Evolutionary conservation across 2,329 filamentous ascomycete genomes (phyloP).

Genomic region (Teratosphaeria viscida): DNA sequence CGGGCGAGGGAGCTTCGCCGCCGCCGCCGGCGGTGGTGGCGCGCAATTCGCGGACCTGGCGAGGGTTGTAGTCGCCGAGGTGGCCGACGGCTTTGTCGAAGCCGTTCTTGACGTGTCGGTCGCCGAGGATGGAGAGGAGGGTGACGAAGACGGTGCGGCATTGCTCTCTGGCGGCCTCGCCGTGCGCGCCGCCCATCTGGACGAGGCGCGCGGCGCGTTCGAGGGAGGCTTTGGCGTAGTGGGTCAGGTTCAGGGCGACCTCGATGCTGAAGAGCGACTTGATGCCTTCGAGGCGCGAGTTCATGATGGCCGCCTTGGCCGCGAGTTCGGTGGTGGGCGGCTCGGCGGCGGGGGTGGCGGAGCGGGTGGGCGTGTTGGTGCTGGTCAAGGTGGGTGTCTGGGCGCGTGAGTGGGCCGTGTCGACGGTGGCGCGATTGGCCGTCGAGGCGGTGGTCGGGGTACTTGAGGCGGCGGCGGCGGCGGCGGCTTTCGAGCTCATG

Average conservation of each 20-base stretch:
- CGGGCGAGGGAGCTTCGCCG: background rate
- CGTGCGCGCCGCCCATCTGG: conserved; percentile 60
- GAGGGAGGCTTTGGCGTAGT: conserved; percentile 76
- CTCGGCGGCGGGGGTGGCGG: conserved; percentile 38
- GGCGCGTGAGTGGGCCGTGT: conserved; percentile 14
- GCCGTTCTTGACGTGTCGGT: conserved; percentile 78
- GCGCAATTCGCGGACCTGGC: conserved; percentile 57
- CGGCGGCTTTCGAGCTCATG: conserved; percentile 25
- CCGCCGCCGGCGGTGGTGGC: conserved; percentile 4
- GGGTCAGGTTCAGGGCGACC: conserved; percentile 79
- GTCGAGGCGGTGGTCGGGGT: conserved; percentile 3
- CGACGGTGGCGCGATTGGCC: conserved; percentile 17
- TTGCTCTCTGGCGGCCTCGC: conserved; percentile 74
- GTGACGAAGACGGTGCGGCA: conserved; percentile 82
- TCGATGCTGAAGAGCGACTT: conserved; percentile 93
- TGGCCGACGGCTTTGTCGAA: conserved; percentile 90
- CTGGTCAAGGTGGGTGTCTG: conserved; percentile 18
- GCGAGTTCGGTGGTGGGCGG: conserved; percentile 84
- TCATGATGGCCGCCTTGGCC: conserved; percentile 96
- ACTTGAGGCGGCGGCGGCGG: conserved; percentile 9
- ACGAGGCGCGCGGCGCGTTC: conserved; percentile 80
- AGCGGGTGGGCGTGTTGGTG: conserved; percentile 17
- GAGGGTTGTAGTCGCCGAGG: conserved; percentile 80
- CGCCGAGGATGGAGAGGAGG: conserved; percentile 73
- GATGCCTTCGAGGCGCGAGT: conserved; percentile 86